Evolutionary conservation across 2,329 filamentous ascomycete species (phyloP), one percentile per base, ranked within the genome.

Genomic region (Ampelomyces quisqualis): DNA sequence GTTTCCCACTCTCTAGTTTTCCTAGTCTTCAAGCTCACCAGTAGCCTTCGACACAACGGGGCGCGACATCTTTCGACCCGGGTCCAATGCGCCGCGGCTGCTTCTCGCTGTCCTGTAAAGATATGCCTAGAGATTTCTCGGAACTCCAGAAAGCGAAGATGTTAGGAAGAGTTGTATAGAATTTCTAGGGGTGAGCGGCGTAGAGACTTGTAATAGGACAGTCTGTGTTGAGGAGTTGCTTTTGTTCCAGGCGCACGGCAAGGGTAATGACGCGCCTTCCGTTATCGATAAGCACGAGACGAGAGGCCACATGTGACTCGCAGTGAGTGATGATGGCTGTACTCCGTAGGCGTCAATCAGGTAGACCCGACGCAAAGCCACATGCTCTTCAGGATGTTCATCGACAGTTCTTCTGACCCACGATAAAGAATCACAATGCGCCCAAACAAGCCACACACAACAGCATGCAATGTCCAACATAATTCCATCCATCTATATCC

Each of bases 21-120:
- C n/a, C n/a, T n/a, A n/a, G n/a, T n/a, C n/a, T n/a, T n/a, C n/a
- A n/a, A n/a, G n/a, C n/a, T n/a, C n/a, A n/a, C n/a, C n/a, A n/a
- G n/a, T n/a, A n/a, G n/a, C 60, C 45, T 62, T 64, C 10, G 59
- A 62, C 7, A 62, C 51, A 3, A 58, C 58, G 36, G 60, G 59
- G 24, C 55, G 60, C 50, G 60, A 64, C 60, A 64, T 64, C 24
- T 36, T 41, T 38, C n/a, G 22, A 43, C 40, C 37, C 38, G 13
- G 32, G 40, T 24, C 22, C 26, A 28, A 42, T 50, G 53, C 47
- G 51, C 45, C 42, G 29, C 32, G 23, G 31, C 40, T 36, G 24
- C 11, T 22, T 14, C 27, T 18, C 10, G 29, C 2, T 5, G 13
- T 13, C 23, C 26, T n/a, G 18, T 23, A 34, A 14, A 14, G 7